Percentiles rank a stretch among this genome's conserved stretches.
These are phyloP conservation scores for Sinapis alba DNA, from an alignment of 441 rosid genomes.

Conservation along the genomic window DNA sequence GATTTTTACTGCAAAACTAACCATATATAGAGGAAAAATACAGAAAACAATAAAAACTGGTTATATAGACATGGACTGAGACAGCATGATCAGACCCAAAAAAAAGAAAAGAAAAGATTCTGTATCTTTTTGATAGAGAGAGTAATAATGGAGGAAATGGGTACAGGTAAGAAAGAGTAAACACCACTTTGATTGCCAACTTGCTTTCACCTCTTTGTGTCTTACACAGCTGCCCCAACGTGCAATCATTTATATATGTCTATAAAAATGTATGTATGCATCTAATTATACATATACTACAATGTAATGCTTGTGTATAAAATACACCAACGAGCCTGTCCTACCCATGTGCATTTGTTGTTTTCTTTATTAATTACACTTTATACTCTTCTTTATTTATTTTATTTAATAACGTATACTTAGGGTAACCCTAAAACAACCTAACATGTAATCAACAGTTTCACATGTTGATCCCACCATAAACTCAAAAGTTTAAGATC, in stretches of 20 bases:
- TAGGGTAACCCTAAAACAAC: slow-evolving; percentile 9
- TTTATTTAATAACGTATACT: slow-evolving; percentile 29
- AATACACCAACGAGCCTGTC: slow-evolving; percentile 37
- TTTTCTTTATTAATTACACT: slow-evolving; percentile 25
- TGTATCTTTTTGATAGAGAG: slow-evolving; percentile 35
- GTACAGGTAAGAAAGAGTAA: slow-evolving; percentile 42
- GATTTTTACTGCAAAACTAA: neutral
- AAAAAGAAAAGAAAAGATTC: slow-evolving; percentile 21
- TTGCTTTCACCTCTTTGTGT: slow-evolving; percentile 42
- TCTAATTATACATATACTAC: slow-evolving; percentile 29
- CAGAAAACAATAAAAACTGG: neutral
- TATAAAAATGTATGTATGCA: slow-evolving; percentile 12
- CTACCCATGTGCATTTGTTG: slow-evolving; percentile 43
- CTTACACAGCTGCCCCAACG: slow-evolving; percentile 44
- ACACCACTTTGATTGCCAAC: slow-evolving; percentile 42
- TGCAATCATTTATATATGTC: slow-evolving; percentile 33
- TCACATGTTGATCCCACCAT: slow-evolving; percentile 34
- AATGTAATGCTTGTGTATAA: slow-evolving; percentile 25
- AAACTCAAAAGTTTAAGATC: slow-evolving; percentile 27
- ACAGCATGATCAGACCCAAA: slow-evolving; percentile 35
- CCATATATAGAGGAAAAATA: neutral
- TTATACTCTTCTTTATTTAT: slow-evolving; percentile 2
- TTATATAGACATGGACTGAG: slow-evolving; percentile 28
- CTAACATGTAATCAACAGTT: slow-evolving; percentile 33
- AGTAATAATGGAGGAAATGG: slow-evolving; percentile 44